Percentiles rank a stretch among this genome's conserved stretches.
Conservation (phyloP, 371 early-diverging fungal genomes). For the Entomophthora muscae region DNA sequence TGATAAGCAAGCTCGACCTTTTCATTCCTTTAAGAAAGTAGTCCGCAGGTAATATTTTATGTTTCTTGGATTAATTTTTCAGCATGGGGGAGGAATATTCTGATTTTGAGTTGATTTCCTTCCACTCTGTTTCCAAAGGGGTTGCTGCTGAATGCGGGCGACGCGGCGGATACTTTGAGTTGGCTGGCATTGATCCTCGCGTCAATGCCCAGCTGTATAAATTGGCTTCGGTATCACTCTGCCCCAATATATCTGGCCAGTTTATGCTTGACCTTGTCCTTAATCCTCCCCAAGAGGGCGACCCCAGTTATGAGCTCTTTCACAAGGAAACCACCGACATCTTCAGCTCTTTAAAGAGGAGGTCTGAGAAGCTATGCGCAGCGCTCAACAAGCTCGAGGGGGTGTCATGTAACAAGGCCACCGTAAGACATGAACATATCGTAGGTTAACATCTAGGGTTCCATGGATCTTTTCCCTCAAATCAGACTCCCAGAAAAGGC, state of each 20-base stretch:
- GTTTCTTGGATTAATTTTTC: not conserved
- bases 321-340: conserved; percentile 50
- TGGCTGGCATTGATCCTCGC: conserved; percentile 50
- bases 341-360: conserved; percentile 58
- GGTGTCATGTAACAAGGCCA: conserved; percentile 75
- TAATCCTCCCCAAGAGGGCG: conserved; percentile 70
- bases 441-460: conserved; percentile 44
- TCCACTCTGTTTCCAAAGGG: conserved; percentile 93
- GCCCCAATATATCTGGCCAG: conserved; percentile 75
- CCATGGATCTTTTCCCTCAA: conserved; percentile 92
- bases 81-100: conserved; percentile 38
- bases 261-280: conserved; percentile 82
- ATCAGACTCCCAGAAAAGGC: conserved; percentile 56
- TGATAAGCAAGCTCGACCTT: conserved; percentile 58
- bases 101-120: conserved; percentile 72
- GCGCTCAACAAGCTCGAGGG: conserved; percentile 73
- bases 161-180: conserved; percentile 95
- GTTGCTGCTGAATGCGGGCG: conserved; percentile 97
- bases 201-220: conserved; percentile 80
- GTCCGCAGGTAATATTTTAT: conserved; percentile 18
- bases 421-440: too few relatives aligned
- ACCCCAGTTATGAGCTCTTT: conserved; percentile 55
- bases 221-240: conserved; percentile 80
- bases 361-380: conserved; percentile 51
- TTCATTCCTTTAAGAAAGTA: conserved; percentile 89